Percentiles rank a stretch among this genome's conserved stretches.
These are phyloP conservation scores for Hawksworthiomyces lignivorus DNA, from an alignment of 2,329 filamentous ascomycete genomes.

Conservation along the genomic window DNA sequence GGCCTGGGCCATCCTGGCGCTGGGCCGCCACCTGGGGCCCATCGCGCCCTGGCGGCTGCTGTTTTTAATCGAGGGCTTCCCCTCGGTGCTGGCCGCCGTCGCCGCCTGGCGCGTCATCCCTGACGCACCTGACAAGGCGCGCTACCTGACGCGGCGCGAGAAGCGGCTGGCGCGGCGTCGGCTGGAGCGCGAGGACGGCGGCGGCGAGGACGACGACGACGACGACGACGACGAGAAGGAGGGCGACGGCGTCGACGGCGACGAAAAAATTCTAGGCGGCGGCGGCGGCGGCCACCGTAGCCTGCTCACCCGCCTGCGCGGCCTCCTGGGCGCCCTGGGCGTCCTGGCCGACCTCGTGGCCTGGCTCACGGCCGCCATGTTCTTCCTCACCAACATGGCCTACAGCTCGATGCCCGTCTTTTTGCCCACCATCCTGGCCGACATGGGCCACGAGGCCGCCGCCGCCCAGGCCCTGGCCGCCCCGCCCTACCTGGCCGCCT, in stretches of 20 bases:
- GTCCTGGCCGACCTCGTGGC: slow-evolving; percentile 59
- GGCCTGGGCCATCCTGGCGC: slow-evolving; percentile 68
- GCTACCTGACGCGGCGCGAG: slow-evolving; percentile 55
- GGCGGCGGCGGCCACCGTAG: too few relatives aligned
- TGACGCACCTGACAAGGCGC: slow-evolving; percentile 61
- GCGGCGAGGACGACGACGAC: slow-evolving; percentile 13
- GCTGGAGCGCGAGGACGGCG: slow-evolving; percentile 42
- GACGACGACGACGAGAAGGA: slow-evolving; percentile 11
- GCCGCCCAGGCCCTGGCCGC: slow-evolving; percentile 71
- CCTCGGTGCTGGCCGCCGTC: slow-evolving; percentile 66
- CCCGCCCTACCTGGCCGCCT: slow-evolving; percentile 73
- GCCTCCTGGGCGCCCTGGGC: slow-evolving; percentile 56
- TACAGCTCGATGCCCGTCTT: slow-evolving; percentile 86
- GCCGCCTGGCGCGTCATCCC: slow-evolving; percentile 70
- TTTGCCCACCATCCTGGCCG: slow-evolving; percentile 68
- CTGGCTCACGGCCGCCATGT: slow-evolving; percentile 73
- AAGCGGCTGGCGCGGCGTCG: slow-evolving; percentile 64
- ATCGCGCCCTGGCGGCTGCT: slow-evolving; percentile 80
- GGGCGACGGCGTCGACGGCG: slow-evolving; percentile 26
- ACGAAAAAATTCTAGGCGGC: too few relatives aligned
- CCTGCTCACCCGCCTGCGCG: slow-evolving; percentile 44
- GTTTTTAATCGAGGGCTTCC: slow-evolving; percentile 79
- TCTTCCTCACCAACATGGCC: slow-evolving; percentile 81
- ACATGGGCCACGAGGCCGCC: slow-evolving; percentile 64
- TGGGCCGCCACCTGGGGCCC: slow-evolving; percentile 44